phyloP scores from a whole-genome alignment of 2,329 filamentous ascomycete species.

The Gremmenia infestans region DNA sequence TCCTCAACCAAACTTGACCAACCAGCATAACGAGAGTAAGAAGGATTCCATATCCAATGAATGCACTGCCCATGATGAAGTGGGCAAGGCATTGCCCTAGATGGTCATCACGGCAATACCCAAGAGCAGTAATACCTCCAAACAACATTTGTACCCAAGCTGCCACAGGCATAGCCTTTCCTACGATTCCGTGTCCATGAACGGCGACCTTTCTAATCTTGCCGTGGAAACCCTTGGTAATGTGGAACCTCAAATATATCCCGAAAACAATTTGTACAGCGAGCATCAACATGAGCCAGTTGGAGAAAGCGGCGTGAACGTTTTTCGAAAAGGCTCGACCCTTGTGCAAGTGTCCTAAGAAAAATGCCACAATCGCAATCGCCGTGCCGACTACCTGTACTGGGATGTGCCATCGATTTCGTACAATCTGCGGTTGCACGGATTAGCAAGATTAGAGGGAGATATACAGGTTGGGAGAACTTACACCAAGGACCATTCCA shows the following conservation, averaged over 20 bases:
- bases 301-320: conserved; percentile 76
- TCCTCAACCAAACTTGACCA: conserved; percentile 80
- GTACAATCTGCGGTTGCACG: conserved; percentile 60
- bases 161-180: conserved; percentile 80
- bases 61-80: conserved; percentile 98
- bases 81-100: conserved; percentile 89
- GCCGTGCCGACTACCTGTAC: conserved; percentile 70
- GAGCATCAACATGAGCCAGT: conserved; percentile 74
- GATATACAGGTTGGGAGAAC: conserved; percentile 30
- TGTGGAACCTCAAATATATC: conserved; percentile 82
- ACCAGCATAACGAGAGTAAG: conserved; percentile 82
- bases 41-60: conserved; percentile 88
- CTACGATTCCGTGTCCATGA: conserved; percentile 70
- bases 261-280: conserved; percentile 73
- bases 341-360: conserved; percentile 85
- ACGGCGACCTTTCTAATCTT: conserved; percentile 70
- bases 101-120: conserved; percentile 90
- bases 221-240: conserved; percentile 78
- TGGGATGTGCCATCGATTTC: conserved; percentile 91
- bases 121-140: conserved; percentile 84
- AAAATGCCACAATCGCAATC: conserved; percentile 78
- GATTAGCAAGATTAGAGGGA: conserved; percentile 6
- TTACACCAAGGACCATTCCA: conserved; percentile 90
- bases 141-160: conserved; percentile 95
- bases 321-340: conserved; percentile 82